Evolutionary conservation across 768 basidiomycete species (phyloP).

Genomic region (Omphalotus guepiniiformis): DNA sequence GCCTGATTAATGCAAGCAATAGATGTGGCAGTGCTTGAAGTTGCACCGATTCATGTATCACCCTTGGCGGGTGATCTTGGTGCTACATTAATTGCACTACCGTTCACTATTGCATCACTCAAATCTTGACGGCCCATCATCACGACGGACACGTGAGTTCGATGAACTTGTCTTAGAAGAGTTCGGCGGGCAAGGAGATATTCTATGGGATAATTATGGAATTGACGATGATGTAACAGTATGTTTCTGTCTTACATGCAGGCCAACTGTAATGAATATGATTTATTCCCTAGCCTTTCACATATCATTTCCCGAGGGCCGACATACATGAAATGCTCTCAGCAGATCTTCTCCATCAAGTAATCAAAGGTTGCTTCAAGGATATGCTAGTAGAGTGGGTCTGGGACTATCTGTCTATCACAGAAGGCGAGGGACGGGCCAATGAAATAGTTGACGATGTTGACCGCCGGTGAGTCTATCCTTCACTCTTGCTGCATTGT

Average conservation of each 20-base stretch:
- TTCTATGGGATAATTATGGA: constrained; percentile 5
- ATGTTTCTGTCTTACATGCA: not conserved
- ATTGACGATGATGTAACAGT: constrained; percentile 3
- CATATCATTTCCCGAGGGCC: constrained; percentile 13
- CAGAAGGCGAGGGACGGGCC: constrained; percentile 16
- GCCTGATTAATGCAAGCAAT: no score
- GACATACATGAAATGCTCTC: constrained; percentile 16
- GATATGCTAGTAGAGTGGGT: constrained; percentile 38
- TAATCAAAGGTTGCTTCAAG: constrained; percentile 40
- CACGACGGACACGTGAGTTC: not conserved
- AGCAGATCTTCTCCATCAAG: constrained; percentile 29
- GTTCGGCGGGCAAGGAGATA: not conserved
- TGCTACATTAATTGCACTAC: not conserved
- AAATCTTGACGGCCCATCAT: not conserved
- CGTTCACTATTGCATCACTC: no score
- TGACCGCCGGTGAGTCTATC: constrained; percentile 25
- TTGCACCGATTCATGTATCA: not conserved
- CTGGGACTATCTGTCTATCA: constrained; percentile 20
- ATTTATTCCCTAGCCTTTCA: constrained; percentile 12
- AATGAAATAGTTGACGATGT: constrained; percentile 28
- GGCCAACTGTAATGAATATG: not conserved
- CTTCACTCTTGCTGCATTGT: not conserved
- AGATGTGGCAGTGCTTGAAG: no score
- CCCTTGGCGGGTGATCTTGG: not conserved
- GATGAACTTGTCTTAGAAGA: not conserved